Evolutionary conservation across 1,139 yeast species (phyloP).

Genomic region (Yamadazyma buinensis): DNA sequence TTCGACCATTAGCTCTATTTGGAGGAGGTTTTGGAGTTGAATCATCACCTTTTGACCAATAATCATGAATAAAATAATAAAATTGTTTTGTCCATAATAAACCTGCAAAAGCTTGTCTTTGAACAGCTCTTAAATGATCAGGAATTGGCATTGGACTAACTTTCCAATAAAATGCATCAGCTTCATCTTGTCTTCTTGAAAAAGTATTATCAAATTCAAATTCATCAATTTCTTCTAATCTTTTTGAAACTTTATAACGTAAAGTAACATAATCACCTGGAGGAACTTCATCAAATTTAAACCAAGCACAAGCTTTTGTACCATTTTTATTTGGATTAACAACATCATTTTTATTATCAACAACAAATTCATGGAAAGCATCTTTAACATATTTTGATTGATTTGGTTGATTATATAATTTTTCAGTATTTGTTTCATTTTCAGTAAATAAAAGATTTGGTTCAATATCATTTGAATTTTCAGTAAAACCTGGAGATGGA

Average conservation of each 20-base stretch:
- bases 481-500: constrained; percentile 79
- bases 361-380: constrained; percentile 83
- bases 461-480: constrained; percentile 61
- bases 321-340: constrained; percentile 71
- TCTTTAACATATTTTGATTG: constrained; percentile 67
- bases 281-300: constrained; percentile 75
- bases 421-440: constrained; percentile 76
- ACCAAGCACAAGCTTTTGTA: constrained; percentile 68
- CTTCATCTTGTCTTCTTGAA: constrained; percentile 77
- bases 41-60: constrained; percentile 91
- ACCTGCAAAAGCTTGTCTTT: constrained; percentile 94
- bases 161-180: constrained; percentile 92
- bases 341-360: constrained; percentile 55
- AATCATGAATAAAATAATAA: constrained; percentile 81
- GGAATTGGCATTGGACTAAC: constrained; percentile 83
- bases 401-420: constrained; percentile 62
- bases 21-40: constrained; percentile 71
- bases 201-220: constrained; percentile 72
- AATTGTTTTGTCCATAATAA: constrained; percentile 93
- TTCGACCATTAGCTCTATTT: constrained; percentile 79
- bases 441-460: constrained; percentile 81
- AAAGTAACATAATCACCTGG: constrained; percentile 88
- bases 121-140: constrained; percentile 78
- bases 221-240: constrained; percentile 62
- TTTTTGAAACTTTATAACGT: constrained; percentile 65